Base-by-base conservation (phyloP, 2,329 filamentous ascomycete genomes). In the Aspergillus ustus region DNA sequence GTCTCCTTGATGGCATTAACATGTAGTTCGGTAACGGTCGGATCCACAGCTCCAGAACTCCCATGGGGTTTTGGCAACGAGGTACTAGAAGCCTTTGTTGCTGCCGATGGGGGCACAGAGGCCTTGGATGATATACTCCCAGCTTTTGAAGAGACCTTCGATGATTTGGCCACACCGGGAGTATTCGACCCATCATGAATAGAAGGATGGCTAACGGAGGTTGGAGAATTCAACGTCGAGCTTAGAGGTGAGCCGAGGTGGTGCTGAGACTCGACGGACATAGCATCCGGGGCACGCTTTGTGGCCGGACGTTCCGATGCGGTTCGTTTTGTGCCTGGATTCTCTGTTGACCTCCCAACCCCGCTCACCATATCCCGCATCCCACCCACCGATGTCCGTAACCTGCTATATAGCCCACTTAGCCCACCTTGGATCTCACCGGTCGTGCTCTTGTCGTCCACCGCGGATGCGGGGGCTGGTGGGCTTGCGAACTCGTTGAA, bases 401-500 rank as follows among this genome's bases (percentile, higher is more conserved):
- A 84, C 43, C 93, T 89, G 77, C 86, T 95, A 76, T 97, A 98
- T 43, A 98, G 81, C 0, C 94, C 93, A 72, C 91, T 96, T 51
- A 98, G 82, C 4, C 94, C 92, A 76, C 94, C 91, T 65, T 95
- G 91, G 22, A 95, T 77, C 61, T 96, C 92, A 28, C 88, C 87
- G 0, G 89, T 83, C 43, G 91, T 81, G 8, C 85, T 85, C 73
- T 92, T 92, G 61, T 82, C 87, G 69, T 96, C 92, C 25, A 83
- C 78, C 1, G 84, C 81, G 1, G 86, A 79, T 1, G 85, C 82
- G 2, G 91, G 88, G 5, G 89, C 88, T 1, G 89, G 85, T 0
- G 79, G 80, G 57, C 72, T 75, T 7, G 90, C 91, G 71, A 96
- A 93, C 72, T 97, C 93, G 78, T 96, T 96, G 78, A 98, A 98